Percentiles rank a stretch among this genome's conserved stretches.
phyloP scores from a whole-genome alignment of 2,329 filamentous ascomycete species.

The Colletotrichum sp. region DNA sequence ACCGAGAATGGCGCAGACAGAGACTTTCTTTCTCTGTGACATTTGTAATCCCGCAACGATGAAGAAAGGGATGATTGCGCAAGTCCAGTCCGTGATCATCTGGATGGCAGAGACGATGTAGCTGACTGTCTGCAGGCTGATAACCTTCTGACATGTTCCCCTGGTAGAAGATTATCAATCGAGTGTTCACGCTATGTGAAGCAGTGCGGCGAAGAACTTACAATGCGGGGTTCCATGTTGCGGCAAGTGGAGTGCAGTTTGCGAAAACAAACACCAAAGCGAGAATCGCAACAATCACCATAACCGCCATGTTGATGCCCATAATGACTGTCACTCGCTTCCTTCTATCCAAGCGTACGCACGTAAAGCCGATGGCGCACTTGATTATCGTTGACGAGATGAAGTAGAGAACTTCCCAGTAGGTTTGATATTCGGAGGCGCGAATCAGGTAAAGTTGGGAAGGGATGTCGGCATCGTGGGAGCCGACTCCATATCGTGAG shows the following conservation, averaged over 20 bases:
- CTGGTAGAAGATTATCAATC: background rate
- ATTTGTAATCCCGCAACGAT: constrained; percentile 30
- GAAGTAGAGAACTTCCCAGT: constrained; percentile 22
- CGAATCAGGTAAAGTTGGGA: background rate
- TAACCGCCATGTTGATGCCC: constrained; percentile 19
- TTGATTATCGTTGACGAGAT: constrained; percentile 25
- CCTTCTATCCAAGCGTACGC: constrained; percentile 20
- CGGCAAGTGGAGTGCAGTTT: constrained; percentile 24
- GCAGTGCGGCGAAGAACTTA: background rate
- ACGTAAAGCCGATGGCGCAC: constrained; percentile 24
- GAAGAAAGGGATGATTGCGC: constrained; percentile 32
- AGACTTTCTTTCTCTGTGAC: constrained; percentile 25
- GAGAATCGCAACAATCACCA: constrained; percentile 10
- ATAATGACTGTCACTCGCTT: constrained; percentile 15
- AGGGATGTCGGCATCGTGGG: background rate
- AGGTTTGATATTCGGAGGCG: background rate
- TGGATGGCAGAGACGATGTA: constrained; percentile 25
- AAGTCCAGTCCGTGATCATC: constrained; percentile 30
- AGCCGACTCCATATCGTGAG: background rate
- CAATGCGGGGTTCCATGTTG: constrained; percentile 24
- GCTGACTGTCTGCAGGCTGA: constrained; percentile 19
- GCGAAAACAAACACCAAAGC: constrained; percentile 23
- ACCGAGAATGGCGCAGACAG: background rate
- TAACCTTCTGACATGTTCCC: constrained; percentile 1
- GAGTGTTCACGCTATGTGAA: rapidly evolving